Evolutionary conservation across 371 early-diverging fungal genomes (phyloP), one percentile per base, ranked within the genome.

Genomic region (Mortierella sp.): DNA sequence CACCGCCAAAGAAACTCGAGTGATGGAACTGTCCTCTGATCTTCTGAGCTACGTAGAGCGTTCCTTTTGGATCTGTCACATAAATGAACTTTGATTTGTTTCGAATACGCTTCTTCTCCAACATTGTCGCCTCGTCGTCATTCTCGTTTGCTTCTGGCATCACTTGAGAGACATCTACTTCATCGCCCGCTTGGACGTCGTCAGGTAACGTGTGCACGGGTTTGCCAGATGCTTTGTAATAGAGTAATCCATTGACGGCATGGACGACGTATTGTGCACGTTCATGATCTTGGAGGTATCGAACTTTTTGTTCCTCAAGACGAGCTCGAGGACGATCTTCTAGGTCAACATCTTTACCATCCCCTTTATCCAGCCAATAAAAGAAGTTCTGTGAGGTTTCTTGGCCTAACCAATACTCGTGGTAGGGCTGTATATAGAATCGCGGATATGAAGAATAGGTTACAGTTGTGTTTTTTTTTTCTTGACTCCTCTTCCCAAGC

Each of bases 1-100:
- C 85, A 0, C 85, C 85, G 0, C 82, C 78, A 15, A 85, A 58
- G 50, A 85, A 85, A 13, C 84, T 84, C 4, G 85, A 85, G 40
- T 85, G 85, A 62, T 85, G 85, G 58, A 85, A 85, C 11, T 81
- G 50, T 16, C 85, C 85, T 45, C 81, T 83, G 24, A 71, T 59
- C 61, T 85, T 85, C 36, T 68, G 67, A 1, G 67, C 76, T 15
- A 85, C 65, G 60, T 84, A 85, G 16, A 85, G 71, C 2, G 68
- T 69, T 2, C 81, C 78, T 2, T 59, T 11, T 22, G 75, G 70
- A 57, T 84, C 85, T 0, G 75, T 72, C 28, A 85, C 85, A 57
- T 84, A 85, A 28, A 85, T 85, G 50, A 64, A 83, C 59, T 83
- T 83, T 36, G 61, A 41, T 38, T 70, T 77, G 65, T 68, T 77